A percentile compares a stretch with the other conserved stretches of the same genome.
These are phyloP conservation scores for Chaetothyriales sp. DNA, from an alignment of 2,329 filamentous ascomycete genomes.

Conservation along the genomic window DNA sequence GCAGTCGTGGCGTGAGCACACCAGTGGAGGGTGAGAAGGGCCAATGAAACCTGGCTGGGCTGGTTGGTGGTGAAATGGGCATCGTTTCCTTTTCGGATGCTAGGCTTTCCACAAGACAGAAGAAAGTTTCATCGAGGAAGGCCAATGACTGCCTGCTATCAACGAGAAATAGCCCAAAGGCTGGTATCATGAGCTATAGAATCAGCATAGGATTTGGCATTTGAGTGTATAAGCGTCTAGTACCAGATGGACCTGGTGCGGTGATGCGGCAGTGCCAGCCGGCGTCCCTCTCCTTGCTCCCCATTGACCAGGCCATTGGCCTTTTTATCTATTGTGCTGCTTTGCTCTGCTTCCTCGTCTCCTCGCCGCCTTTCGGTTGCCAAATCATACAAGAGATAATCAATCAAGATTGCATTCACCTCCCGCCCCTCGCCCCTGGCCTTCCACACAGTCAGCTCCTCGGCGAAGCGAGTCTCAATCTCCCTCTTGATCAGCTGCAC, in stretches of 20 bases:
- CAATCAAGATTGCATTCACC: slow-evolving; percentile 80
- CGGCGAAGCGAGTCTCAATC: slow-evolving; percentile 58
- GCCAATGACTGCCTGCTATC: too few relatives aligned
- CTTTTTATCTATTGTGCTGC: neutral
- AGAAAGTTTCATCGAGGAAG: too few relatives aligned
- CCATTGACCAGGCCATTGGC: neutral
- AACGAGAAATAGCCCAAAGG: too few relatives aligned
- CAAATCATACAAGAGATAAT: slow-evolving; percentile 93
- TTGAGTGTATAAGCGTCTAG: slow-evolving; percentile 1
- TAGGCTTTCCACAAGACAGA: too few relatives aligned
- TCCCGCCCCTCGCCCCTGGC: slow-evolving; percentile 5
- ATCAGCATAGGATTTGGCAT: neutral
- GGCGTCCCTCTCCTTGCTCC: neutral
- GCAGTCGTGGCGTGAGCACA: slow-evolving; percentile 49
- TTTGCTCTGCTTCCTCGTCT: slow-evolving; percentile 33
- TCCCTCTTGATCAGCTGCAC: slow-evolving; percentile 77
- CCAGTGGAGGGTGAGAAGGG: slow-evolving; percentile 25
- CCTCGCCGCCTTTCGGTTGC: slow-evolving; percentile 55
- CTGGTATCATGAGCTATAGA: neutral
- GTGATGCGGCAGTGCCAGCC: slow-evolving; percentile 26
- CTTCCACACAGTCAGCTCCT: slow-evolving; percentile 1
- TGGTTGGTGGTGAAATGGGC: too few relatives aligned
- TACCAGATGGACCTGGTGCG: slow-evolving; percentile 18
- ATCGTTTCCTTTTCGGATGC: too few relatives aligned
- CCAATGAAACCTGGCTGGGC: too few relatives aligned